These are phyloP conservation scores for Ganoderma sp. DNA, from an alignment of 1,284 basidiomycete species.

Conservation along the genomic window DNA sequence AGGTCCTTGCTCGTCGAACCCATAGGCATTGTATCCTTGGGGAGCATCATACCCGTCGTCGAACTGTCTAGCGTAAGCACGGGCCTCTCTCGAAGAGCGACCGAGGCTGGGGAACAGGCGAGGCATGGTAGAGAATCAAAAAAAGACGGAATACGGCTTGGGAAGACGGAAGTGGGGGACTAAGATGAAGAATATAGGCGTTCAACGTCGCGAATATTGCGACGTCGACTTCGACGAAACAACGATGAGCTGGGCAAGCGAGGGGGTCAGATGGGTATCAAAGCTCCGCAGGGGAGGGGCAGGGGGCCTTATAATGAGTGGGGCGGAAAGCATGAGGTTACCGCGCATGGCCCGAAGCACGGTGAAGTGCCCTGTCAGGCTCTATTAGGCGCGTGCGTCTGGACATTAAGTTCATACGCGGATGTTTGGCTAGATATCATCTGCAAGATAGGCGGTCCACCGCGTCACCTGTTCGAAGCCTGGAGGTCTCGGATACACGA, in stretches of 20 bases:
- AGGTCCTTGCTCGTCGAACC: constrained; percentile 34
- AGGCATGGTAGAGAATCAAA: constrained; percentile 33
- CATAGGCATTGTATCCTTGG: constrained; percentile 34
- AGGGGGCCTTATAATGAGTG: constrained; percentile 33
- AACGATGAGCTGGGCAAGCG: constrained; percentile 18
- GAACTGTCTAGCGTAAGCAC: constrained; percentile 30
- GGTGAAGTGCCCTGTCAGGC: constrained; percentile 30
- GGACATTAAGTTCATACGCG: constrained; percentile 17
- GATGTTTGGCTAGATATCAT: constrained; percentile 17
- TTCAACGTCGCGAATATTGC: constrained; percentile 25
- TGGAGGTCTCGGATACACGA: constrained; percentile 17
- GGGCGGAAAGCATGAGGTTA: constrained; percentile 39
- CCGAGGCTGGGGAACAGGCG: constrained; percentile 39
- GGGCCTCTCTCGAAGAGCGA: constrained; percentile 38
- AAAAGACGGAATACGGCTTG: constrained; percentile 1
- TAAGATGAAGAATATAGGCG: constrained; percentile 30
- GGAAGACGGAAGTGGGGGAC: constrained; percentile 16
- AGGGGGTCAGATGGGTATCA: constrained; percentile 24
- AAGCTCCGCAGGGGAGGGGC: constrained; percentile 16
- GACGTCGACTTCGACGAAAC: constrained; percentile 14
- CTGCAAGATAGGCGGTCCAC: constrained; percentile 20
- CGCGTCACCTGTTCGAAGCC: constrained; percentile 27
- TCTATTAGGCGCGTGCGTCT: constrained; percentile 19
- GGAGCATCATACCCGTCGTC: constrained; percentile 35
- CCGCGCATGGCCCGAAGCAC: constrained; percentile 33